Conservation (phyloP, 371 early-diverging fungal genomes). For the Mucor saturninus region DNA sequence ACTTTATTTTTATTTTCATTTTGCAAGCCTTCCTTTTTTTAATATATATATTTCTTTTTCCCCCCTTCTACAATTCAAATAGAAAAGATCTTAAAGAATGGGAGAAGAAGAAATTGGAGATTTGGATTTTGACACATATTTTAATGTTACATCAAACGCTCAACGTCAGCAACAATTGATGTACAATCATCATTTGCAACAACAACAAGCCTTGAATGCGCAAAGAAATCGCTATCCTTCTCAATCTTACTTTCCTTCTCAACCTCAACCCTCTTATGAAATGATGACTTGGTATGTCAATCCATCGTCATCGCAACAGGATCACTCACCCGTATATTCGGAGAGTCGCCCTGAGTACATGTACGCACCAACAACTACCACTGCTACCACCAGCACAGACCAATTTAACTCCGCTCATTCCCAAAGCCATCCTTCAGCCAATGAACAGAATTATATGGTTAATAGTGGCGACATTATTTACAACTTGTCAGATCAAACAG, state of each 20-base stretch:
- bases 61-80: not conserved
- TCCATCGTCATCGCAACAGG: not conserved
- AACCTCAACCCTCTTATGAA: not conserved
- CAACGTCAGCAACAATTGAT: constrained; percentile 1
- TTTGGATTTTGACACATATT: constrained; percentile 28
- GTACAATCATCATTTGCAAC: not conserved
- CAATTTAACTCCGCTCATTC: not conserved
- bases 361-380: not conserved
- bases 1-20: no score
- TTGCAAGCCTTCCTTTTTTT: no score
- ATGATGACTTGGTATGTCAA: not conserved
- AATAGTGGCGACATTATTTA: not conserved
- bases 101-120: constrained; percentile 14
- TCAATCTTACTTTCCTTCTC: not conserved
- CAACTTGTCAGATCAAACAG: not conserved
- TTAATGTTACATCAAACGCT: constrained; percentile 17
- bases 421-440: not conserved
- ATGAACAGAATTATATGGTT: no score
- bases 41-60: not conserved
- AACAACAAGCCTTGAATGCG: not conserved
- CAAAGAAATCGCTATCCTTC: not conserved
- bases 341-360: not conserved
- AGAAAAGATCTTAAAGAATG: constrained; percentile 3
- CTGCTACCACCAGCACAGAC: not conserved
- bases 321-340: not conserved